Percentiles rank a stretch among this genome's conserved stretches.
Evolutionary conservation across 805 yeast species (phyloP).

Genomic region (Blastobotrys muscicola): DNA sequence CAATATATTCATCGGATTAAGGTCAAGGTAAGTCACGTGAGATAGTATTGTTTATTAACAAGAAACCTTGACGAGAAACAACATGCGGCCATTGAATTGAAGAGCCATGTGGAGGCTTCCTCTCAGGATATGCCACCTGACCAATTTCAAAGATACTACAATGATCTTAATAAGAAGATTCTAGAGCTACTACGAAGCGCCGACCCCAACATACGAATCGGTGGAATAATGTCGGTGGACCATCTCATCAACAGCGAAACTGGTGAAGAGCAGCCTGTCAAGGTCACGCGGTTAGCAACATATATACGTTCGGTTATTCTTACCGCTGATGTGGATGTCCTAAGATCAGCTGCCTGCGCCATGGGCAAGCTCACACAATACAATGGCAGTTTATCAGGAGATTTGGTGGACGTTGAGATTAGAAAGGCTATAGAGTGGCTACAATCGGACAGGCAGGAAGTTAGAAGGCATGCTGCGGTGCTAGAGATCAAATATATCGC

Average conservation of each 20-base stretch:
- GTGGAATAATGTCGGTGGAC: slow-evolving; percentile 87
- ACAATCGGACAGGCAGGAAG: slow-evolving; percentile 74
- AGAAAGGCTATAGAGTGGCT: slow-evolving; percentile 86
- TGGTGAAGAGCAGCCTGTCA: slow-evolving; percentile 74
- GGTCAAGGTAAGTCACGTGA: no score
- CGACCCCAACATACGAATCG: slow-evolving; percentile 64
- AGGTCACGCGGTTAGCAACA: slow-evolving; percentile 81
- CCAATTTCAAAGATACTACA: slow-evolving; percentile 70
- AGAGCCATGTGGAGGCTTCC: slow-evolving; percentile 57
- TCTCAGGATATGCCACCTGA: slow-evolving; percentile 78
- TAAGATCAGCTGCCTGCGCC: slow-evolving; percentile 79
- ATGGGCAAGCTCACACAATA: slow-evolving; percentile 84
- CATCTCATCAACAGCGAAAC: slow-evolving; percentile 77
- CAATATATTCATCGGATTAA: no score
- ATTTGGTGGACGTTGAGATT: slow-evolving; percentile 87
- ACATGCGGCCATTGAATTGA: slow-evolving; percentile 59
- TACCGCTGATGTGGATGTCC: slow-evolving; percentile 72
- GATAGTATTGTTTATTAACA: no score
- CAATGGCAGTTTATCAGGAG: slow-evolving; percentile 75
- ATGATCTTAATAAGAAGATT: slow-evolving; percentile 76
- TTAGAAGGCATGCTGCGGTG: slow-evolving; percentile 82
- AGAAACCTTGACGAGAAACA: slow-evolving; percentile 17
- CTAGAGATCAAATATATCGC: slow-evolving; percentile 77
- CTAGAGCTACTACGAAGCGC: slow-evolving; percentile 75
- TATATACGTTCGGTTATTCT: slow-evolving; percentile 74